Evolutionary conservation across 768 basidiomycete genomes (phyloP).

Genomic region (Terana coerulea): DNA sequence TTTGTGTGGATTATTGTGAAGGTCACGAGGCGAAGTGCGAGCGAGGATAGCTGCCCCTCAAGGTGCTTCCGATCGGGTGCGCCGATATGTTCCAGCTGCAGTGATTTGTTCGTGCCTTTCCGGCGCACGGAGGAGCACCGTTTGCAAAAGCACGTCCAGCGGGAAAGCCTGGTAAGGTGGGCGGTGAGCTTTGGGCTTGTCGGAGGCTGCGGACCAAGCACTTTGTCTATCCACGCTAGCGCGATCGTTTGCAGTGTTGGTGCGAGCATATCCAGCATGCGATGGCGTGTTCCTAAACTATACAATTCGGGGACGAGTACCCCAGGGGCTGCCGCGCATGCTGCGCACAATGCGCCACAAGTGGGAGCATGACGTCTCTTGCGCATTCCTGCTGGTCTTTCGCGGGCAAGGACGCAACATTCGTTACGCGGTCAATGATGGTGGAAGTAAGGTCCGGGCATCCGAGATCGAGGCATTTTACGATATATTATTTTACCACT

Average conservation of each 20-base stretch:
- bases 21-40: slow-evolving; percentile 6
- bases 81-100: slow-evolving; percentile 3
- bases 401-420: not conserved
- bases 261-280: slow-evolving; percentile 2
- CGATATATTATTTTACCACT: not conserved
- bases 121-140: not conserved
- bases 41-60: slow-evolving; percentile 5
- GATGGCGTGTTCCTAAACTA: slow-evolving; percentile 3
- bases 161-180: not conserved
- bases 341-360: not conserved
- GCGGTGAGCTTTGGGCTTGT: not conserved
- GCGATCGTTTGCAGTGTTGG: slow-evolving; percentile 11
- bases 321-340: not conserved
- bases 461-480: slow-evolving; percentile 3
- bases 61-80: slow-evolving; percentile 14
- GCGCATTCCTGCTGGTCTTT: not conserved
- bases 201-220: slow-evolving; percentile 12
- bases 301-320: slow-evolving; percentile 9
- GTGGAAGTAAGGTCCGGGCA: not conserved
- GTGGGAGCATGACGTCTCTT: not conserved
- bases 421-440: not conserved
- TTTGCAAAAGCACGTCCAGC: slow-evolving; percentile 12
- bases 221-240: slow-evolving; percentile 11
- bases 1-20: slow-evolving; percentile 7
- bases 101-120: not conserved